Base-by-base conservation (phyloP, 805 yeast species). In the Saccharomycopsis sp. region DNA sequence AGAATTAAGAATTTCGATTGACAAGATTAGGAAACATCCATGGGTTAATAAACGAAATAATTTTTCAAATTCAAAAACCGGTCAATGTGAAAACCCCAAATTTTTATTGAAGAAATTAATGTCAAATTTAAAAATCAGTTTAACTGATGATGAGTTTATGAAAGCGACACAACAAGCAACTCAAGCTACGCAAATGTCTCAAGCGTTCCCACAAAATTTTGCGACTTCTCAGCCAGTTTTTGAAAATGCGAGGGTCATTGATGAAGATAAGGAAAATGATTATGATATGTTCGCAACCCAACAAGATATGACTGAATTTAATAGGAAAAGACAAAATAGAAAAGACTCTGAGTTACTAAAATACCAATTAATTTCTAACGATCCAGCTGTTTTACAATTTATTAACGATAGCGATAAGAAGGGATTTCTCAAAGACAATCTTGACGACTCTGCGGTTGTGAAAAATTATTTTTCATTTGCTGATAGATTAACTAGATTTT, bases 31-130 rank as follows among this genome's bases (percentile, higher is more conserved):
- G 40, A 54, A 58, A 4, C 83, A 79, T 53, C 73, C 73, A 3
- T 81, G 87, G 87, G 70, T 74, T 33, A 59, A 64, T 11, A 59
- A 67, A 40, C 58, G 62, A 6, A 71, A 74, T 51, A 55, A 61
- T 3, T 66, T 76, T 34, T 63, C 74, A 11, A 65, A 70, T 36
- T 54, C 59, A 2, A 62, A 67, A 31, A n/a, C n/a, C n/a, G 83
- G 80, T 0, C 54, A 69, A 47, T 79, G 85, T 53, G 66, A 62
- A 19, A 75, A 80, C 52, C 74, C 85, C 2, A 51, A 66, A 4
- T 56, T 64, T 14, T 59, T 81, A 24, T 76, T 82, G 1, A 65
- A 74, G 2, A 67, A 67, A 43, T 55, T 81, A 38, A 59, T 80
- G 47, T 68, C 71, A 26, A 73, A 68, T 26, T 61, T 81, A 42